Base-by-base conservation (phyloP, 73 alveolate species). In the Paramecium pentaurelia region DNA sequence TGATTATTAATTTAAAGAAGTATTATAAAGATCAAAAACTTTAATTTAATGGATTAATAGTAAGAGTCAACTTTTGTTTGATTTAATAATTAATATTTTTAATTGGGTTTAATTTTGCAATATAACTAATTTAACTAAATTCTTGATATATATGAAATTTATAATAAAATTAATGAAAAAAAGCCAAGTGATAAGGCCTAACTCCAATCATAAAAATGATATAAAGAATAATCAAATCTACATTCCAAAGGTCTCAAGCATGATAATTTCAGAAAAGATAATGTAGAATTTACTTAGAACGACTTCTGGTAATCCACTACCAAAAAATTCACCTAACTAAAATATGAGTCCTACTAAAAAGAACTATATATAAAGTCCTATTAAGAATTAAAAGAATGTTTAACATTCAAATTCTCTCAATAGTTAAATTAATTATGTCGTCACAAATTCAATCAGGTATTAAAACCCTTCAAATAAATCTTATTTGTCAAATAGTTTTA, bases 121-220 rank as follows among this genome's bases (percentile, higher is more conserved):
- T 54, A 54, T 54, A 54, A 54, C 36, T 18, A 54, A 54, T 54
- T 54, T 54, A 54, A 54, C 70, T 54, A 54, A 54, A 54, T 54
- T 54, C 70, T 54, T 54, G 70, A 54, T 54, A 54, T 54, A 54
- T 18, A 54, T 54, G 70, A 54, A 54, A 54, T 54, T 54, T 54
- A 54, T 54, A 54, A 54, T 54, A 54, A 54, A 64, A 64, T 28
- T 32, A 32, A 64, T 64, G 84, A 64, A 64, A 34, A 64, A 64
- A 34, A 64, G 47, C 42, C 28, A 64, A 34, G 51, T 64, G 42
- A 34, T 64, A 64, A 64, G 84, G 84, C 84, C 84, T 64, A 64
- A 64, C 84, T 64, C 84, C 84, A 64, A 28, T 64, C 45, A 64
- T 14, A 64, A 64, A 64, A 64, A 64, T 64, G 84, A 64, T 25